These are phyloP conservation scores for Candida ponderosae DNA, from an alignment of 805 yeast species.

Conservation along the genomic window DNA sequence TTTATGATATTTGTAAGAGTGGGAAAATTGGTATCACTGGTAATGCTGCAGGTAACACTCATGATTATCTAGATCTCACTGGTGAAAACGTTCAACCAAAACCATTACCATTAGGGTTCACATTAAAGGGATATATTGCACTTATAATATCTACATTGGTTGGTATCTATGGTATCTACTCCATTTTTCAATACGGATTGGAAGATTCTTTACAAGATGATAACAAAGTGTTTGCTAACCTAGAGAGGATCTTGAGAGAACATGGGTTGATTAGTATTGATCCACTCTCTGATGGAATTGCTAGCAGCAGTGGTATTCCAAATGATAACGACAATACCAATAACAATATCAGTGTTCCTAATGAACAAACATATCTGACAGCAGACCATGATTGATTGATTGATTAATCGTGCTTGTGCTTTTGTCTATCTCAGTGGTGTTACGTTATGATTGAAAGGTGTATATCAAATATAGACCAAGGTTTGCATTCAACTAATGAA, in stretches of 20 bases:
- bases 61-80: slow-evolving; percentile 45
- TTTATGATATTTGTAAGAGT: slow-evolving; percentile 38
- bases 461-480: too few relatives aligned
- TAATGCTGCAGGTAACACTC: slow-evolving; percentile 64
- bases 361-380: neutral
- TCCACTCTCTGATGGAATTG: neutral
- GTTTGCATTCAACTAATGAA: too few relatives aligned
- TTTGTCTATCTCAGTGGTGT: too few relatives aligned
- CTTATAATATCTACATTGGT: slow-evolving; percentile 41
- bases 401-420: too few relatives aligned
- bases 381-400: too few relatives aligned
- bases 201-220: slow-evolving; percentile 50
- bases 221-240: slow-evolving; percentile 28
- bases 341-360: neutral
- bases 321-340: too few relatives aligned
- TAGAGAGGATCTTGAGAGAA: slow-evolving; percentile 25
- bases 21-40: slow-evolving; percentile 43
- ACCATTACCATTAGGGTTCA: slow-evolving; percentile 67
- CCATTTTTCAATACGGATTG: slow-evolving; percentile 59
- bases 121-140: slow-evolving; percentile 62
- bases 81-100: slow-evolving; percentile 55
- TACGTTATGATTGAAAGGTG: too few relatives aligned
- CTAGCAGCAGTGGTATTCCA: too few relatives aligned
- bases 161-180: slow-evolving; percentile 53
- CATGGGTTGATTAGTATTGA: slow-evolving; percentile 12